Evolutionary conservation across 805 yeast species (phyloP).

Genomic region (Blastobotrys parvus): DNA sequence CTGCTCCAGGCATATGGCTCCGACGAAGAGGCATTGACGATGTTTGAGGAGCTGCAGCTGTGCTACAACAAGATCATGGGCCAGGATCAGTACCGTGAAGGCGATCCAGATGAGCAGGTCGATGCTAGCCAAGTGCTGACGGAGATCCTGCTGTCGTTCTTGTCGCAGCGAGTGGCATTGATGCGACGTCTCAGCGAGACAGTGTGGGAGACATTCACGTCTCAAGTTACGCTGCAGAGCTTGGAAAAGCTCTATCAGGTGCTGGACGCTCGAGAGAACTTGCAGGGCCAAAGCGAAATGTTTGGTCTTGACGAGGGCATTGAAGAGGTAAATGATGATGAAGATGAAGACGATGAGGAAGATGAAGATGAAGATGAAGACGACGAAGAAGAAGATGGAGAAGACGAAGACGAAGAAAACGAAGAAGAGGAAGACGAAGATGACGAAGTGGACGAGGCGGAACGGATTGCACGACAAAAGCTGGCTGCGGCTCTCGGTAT

Average conservation of each 20-base stretch:
- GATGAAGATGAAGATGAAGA: conserved; percentile 29
- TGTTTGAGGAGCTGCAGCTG: conserved; percentile 61
- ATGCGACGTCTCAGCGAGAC: conserved; percentile 49
- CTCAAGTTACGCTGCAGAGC: conserved; percentile 37
- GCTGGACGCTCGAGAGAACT: conserved; percentile 60
- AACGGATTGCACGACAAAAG: conserved; percentile 31
- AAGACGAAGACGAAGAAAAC: conserved; percentile 31
- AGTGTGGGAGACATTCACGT: conserved; percentile 51
- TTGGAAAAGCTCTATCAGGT: conserved; percentile 46
- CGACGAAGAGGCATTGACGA: conserved; percentile 59
- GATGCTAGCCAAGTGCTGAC: conserved; percentile 43
- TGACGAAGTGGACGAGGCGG: conserved; percentile 30
- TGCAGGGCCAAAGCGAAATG: conserved; percentile 67
- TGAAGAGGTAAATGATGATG: conserved; percentile 40
- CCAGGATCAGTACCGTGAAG: conserved; percentile 32
- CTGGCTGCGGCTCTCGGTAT: conserved; percentile 21
- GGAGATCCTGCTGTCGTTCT: conserved; percentile 49
- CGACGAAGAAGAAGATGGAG: conserved; percentile 31
- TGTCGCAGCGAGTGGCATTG: conserved; percentile 49
- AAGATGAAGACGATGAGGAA: conserved; percentile 31
- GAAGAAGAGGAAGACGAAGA: conserved; percentile 17
- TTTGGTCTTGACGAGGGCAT: conserved; percentile 51
- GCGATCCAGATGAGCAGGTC: conserved; percentile 29
- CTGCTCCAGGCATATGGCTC: conserved; percentile 71
- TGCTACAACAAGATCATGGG: conserved; percentile 43